Evolutionary conservation across 2,329 filamentous ascomycete species (phyloP), one percentile per base, ranked within the genome.

Genomic region (Arachnomyces sp.): DNA sequence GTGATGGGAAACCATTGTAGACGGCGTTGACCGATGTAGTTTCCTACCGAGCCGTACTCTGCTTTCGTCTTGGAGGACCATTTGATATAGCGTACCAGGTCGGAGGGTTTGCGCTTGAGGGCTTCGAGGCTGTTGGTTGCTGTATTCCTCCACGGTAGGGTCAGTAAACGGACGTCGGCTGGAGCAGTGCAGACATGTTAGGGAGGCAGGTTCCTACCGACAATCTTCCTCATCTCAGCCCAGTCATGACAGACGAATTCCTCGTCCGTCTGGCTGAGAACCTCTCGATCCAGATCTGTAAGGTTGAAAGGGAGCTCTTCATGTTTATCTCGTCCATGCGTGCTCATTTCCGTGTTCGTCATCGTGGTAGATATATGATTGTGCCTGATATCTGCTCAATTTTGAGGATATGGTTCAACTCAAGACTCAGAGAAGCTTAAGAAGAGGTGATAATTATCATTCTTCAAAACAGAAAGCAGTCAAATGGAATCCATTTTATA

Each of bases 31-130:
- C 76, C 70, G 29, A 81, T 68, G 53, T 73, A 81, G 42, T 71
- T 66, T 36, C 70, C 73, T 34, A 77, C 73, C 30, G 67, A 67
- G 37, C 75, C 75, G 54, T 77, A 77, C 30, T 66, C 52, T n/a
- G 59, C 54, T 49, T 77, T 78, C 31, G 69, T 73, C 28, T 70
- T 59, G 31, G 61, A 59, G 2, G 71, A 72, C 76, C 77, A 81
- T 25, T 66, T 64, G n/a, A 79, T 65, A 52, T 81, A 81, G 39
- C 72, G 70, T 53, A 67, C 66, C 12, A 79, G 63, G 48, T 77
- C 71, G 45, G 72, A 76, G 15, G 77, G 77, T 56, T 69, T 71
- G 48, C 77, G 72, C 53, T 74, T 77, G 8, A 81, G 63, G 28
- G 70, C 59, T 44, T 71, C 70, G 40, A 81, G 73, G 43, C 70